Base-by-base conservation (phyloP, 371 early-diverging fungal species). In the Batkoa obscura region DNA sequence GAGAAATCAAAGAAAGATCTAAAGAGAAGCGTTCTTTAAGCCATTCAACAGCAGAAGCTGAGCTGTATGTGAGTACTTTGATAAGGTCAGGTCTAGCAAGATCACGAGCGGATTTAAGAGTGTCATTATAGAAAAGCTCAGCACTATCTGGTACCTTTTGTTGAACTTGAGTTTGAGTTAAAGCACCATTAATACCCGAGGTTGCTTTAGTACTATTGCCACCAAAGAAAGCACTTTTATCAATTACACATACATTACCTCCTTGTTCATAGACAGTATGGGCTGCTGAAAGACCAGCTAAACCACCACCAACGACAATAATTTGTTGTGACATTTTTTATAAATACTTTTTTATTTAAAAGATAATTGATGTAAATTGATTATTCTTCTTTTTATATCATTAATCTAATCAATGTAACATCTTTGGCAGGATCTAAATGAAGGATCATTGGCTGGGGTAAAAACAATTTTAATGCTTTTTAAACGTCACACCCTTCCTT, bases 171-270 rank as follows among this genome's bases (percentile, higher is more conserved):
- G 91, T 87, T 58, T 74, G 78, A 36, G 96, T 94, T 49, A 82
- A 72, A 36, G 87, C 93, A 47, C 92, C 92, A 73, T 94, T 94
- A 69, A 94, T 94, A 59, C 95, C 95, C 2, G 93, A 92, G 3
- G 95, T 91, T n/a, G 95, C 95, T 75, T 94, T 94, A 62, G 92
- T 84, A 13, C 83, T 82, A 71, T 88, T 88, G 47, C 94, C 95
- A 52, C 91, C 89, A 65, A 88, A 78, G 78, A 87, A 88, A 56
- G 86, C 73, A 64, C 86, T 87, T 69, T 91, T 91, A 63, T 91
- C 92, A 45, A 91, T 69, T 48, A 91, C 68, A 51, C 84, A 67
- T 53, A 91, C 92, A 57, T 82, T 81, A 43, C 83, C 86, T 35
- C 92, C 92, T 43, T 84, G 79, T 67, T 88, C 88, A 57, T 80